Evolutionary conservation across 495 filamentous ascomycete species (phyloP).

Genomic region (Entonaema liquescens): DNA sequence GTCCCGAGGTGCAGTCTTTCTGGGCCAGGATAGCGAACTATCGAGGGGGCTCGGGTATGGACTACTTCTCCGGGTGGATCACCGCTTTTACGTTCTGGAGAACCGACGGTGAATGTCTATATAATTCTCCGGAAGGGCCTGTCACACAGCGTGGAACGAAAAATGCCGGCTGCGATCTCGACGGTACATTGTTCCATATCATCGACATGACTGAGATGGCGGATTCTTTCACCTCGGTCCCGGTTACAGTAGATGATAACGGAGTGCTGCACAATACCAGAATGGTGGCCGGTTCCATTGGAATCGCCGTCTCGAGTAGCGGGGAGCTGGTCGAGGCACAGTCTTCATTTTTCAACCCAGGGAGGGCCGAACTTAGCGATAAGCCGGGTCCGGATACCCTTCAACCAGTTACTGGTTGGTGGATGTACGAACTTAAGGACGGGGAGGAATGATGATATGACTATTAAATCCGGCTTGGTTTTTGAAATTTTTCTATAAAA

Average conservation of each 20-base stretch:
- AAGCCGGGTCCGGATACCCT: conserved; percentile 2
- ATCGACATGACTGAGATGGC: not conserved
- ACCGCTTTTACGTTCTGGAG: conserved; percentile 39
- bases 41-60: conserved; percentile 16
- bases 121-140: not conserved
- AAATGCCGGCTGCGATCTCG: not conserved
- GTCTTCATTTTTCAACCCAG: not conserved
- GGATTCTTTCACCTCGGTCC: not conserved
- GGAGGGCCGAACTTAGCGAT: not conserved
- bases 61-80: conserved; percentile 48
- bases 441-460: not conserved
- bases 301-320: not conserved
- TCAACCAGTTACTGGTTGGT: conserved; percentile 4
- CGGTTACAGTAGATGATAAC: not conserved
- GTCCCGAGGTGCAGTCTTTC: conserved; percentile 3
- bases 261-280: not conserved
- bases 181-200: conserved; percentile 6
- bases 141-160: not conserved
- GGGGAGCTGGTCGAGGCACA: not conserved
- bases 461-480: too few species aligned
- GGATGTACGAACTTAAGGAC: not conserved
- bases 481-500: too few species aligned
- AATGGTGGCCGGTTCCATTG: not conserved
- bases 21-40: not conserved
- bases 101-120: not conserved